Conservation (phyloP, 768 basidiomycete genomes). For the Sistotremastrum suecicum region DNA sequence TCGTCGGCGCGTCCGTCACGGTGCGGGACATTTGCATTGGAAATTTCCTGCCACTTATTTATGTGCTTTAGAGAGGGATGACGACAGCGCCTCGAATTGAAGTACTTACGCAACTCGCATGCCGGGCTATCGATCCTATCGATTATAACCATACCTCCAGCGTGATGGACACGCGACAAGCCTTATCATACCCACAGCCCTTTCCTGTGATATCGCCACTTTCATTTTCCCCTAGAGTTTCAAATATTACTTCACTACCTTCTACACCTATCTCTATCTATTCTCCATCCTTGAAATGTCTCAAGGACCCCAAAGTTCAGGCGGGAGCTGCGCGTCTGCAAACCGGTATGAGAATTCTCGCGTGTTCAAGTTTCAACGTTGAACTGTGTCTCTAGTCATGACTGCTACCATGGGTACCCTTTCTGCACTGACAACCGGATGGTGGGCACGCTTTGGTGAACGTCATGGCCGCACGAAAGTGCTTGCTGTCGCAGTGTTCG, state of each 20-base stretch:
- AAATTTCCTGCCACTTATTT: neutral
- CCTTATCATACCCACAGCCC: slow-evolving; percentile 1
- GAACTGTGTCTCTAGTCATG: slow-evolving; percentile 23
- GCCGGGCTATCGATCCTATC: slow-evolving; percentile 30
- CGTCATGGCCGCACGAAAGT: slow-evolving; percentile 62
- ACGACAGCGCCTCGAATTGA: slow-evolving; percentile 68
- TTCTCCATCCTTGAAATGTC: slow-evolving; percentile 22
- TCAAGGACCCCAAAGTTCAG: slow-evolving; percentile 42
- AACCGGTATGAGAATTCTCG: slow-evolving; percentile 25
- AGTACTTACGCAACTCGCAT: slow-evolving; percentile 67
- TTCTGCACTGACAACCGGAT: slow-evolving; percentile 71
- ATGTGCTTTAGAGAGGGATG: slow-evolving; percentile 48
- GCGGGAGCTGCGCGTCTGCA: slow-evolving; percentile 62
- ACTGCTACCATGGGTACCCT: slow-evolving; percentile 65
- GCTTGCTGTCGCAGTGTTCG: slow-evolving; percentile 49
- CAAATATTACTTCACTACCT: neutral
- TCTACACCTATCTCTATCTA: slow-evolving; percentile 5
- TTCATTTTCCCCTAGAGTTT: neutral
- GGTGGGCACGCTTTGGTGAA: slow-evolving; percentile 78
- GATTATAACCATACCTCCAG: slow-evolving; percentile 23
- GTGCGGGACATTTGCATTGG: slow-evolving; percentile 24
- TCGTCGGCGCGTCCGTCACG: slow-evolving; percentile 48
- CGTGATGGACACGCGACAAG: neutral
- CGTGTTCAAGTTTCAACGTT: neutral
- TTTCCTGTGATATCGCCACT: slow-evolving; percentile 2